Evolutionary conservation across 2,329 filamentous ascomycete genomes (phyloP).

Genomic region (Bipolaris cookei): DNA sequence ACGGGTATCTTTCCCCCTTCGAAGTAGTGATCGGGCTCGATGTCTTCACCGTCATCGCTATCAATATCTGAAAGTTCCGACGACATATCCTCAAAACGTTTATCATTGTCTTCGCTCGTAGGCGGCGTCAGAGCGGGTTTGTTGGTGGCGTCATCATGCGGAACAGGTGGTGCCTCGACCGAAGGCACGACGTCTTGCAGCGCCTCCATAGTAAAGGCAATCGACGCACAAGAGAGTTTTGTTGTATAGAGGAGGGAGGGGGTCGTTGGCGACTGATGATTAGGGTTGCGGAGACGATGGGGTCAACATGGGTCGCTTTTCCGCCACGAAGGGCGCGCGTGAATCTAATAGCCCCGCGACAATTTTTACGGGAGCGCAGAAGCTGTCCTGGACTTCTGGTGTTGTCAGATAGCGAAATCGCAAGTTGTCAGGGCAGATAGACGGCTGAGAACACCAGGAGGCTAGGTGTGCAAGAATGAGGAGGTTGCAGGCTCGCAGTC

Average conservation of each 20-base stretch:
- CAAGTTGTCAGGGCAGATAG: slow-evolving; percentile 17
- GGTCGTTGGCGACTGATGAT: slow-evolving; percentile 31
- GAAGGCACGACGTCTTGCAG: slow-evolving; percentile 42
- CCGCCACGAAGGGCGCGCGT: slow-evolving; percentile 35
- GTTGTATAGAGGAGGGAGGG: slow-evolving; percentile 28
- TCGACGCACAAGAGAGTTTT: slow-evolving; percentile 7
- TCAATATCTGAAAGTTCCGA: slow-evolving; percentile 58
- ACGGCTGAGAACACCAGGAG: slow-evolving; percentile 33
- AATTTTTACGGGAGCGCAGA: slow-evolving; percentile 36
- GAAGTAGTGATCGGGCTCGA: slow-evolving; percentile 87
- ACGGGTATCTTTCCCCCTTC: slow-evolving; percentile 83
- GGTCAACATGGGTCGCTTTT: slow-evolving; percentile 35
- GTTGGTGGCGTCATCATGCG: slow-evolving; percentile 35
- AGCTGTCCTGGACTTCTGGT: slow-evolving; percentile 9
- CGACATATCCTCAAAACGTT: slow-evolving; percentile 53
- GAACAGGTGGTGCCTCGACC: slow-evolving; percentile 37
- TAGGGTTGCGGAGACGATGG: slow-evolving; percentile 33
- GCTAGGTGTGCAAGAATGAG: slow-evolving; percentile 26
- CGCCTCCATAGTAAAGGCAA: slow-evolving; percentile 35
- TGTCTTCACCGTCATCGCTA: slow-evolving; percentile 65
- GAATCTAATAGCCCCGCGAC: slow-evolving; percentile 24
- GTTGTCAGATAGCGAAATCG: slow-evolving; percentile 9
- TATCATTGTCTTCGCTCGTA: slow-evolving; percentile 59
- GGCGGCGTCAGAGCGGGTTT: slow-evolving; percentile 58
- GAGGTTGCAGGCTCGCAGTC: slow-evolving; percentile 24